Evolutionary conservation across 345 rosid species (phyloP), one percentile per base, ranked within the genome.

Genomic region (Zanthoxylum bungeanum): DNA sequence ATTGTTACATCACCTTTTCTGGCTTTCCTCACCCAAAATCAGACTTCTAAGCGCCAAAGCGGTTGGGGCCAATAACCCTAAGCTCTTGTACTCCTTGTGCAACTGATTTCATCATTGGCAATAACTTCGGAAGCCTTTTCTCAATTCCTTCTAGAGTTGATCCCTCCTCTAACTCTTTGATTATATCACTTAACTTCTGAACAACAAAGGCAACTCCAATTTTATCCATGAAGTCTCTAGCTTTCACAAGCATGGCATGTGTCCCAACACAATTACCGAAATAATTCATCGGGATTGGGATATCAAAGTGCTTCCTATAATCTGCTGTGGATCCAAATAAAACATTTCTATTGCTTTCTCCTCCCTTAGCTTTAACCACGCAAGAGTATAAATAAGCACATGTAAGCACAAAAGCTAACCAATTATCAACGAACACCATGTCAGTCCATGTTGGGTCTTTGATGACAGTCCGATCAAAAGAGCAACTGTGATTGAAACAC

Each of bases 401-500:
- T 0, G 77, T 27, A 4, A 82, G 28, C 0, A 78, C 82, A 2
- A 80, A 82, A 24, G 76, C 68, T n/a, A n/a, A n/a, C n/a, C n/a
- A n/a, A n/a, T n/a, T n/a, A n/a, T 42, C 46, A 42, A 42, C n/a
- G 46, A 10, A 42, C 16, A 0, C 3, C 12, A 50, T 60, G 12
- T 52, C 73, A 0, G 77, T 60, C 9, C 75, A 56, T 0, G n/a
- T 2, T 0, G 83, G 75, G 24, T 81, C 84, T 49, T 84, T 59
- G 31, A 79, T 60, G 1, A 56, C 24, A 0, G 61, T 21, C 36
- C 88, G 73, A 71, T 81, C 85, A 19, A 77, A 66, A 62, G 58
- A 25, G 84, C 88, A 9, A 86, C 64, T 3, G 66, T 77, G 76
- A 86, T 14, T 2, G 73, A 55, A 33, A 86, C 84, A 2, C 33